These are phyloP conservation scores for Globisporangium emineosum DNA, from an alignment of 352 stramenopile species.

Conservation along the genomic window DNA sequence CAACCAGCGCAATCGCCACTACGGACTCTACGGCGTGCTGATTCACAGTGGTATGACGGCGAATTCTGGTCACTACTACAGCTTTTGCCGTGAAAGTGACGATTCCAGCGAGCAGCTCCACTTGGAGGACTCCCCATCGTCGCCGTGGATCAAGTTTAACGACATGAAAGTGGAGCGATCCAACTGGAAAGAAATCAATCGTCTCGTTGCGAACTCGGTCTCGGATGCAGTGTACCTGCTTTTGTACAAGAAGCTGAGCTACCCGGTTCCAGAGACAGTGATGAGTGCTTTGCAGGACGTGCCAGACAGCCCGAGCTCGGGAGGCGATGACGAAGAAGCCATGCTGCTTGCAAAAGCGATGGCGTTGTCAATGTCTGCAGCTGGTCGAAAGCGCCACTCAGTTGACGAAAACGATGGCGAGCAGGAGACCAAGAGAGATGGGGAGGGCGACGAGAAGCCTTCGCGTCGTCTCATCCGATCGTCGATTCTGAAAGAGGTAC, in stretches of 20 bases:
- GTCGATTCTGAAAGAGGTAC: slow-evolving; percentile 59
- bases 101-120: slow-evolving; percentile 70
- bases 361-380: slow-evolving; percentile 85
- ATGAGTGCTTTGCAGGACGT: slow-evolving; percentile 17
- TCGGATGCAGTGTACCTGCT: slow-evolving; percentile 88
- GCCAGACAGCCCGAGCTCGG: slow-evolving; percentile 20
- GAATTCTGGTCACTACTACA: slow-evolving; percentile 91
- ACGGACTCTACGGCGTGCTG: slow-evolving; percentile 87
- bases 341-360: slow-evolving; percentile 88
- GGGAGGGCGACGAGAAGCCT: slow-evolving; percentile 15
- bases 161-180: slow-evolving; percentile 81
- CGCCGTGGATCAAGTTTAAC: slow-evolving; percentile 91
- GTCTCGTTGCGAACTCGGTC: slow-evolving; percentile 68
- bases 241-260: slow-evolving; percentile 86
- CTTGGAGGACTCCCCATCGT: slow-evolving; percentile 66
- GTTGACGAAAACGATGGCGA: slow-evolving; percentile 37
- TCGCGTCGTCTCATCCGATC: slow-evolving; percentile 28
- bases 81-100: slow-evolving; percentile 82
- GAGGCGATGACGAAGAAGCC: slow-evolving; percentile 67
- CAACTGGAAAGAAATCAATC: slow-evolving; percentile 81
- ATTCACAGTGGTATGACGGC: slow-evolving; percentile 87
- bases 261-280: slow-evolving; percentile 25
- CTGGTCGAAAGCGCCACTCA: slow-evolving; percentile 35
- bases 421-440: slow-evolving; percentile 5
- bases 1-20: slow-evolving; percentile 46